phyloP scores from a whole-genome alignment of 768 basidiomycete genomes.

The Boletus rubescentipes region DNA sequence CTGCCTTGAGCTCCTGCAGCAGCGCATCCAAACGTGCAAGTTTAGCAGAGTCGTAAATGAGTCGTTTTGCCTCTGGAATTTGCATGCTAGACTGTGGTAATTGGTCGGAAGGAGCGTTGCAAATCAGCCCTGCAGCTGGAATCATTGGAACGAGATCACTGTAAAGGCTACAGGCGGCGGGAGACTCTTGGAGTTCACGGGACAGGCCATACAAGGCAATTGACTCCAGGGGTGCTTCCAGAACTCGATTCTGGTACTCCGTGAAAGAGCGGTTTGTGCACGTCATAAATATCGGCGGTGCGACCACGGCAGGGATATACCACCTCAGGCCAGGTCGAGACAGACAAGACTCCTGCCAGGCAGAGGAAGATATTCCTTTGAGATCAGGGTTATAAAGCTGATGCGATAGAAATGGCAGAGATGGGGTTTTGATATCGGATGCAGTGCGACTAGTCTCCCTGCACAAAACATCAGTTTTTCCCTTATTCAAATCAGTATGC shows the following conservation, averaged over 20 bases:
- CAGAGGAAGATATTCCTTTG: conserved; percentile 53
- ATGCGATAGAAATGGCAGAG: conserved; percentile 27
- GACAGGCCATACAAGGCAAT: conserved; percentile 85
- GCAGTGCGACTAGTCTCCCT: conserved; percentile 23
- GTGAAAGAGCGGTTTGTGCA: conserved; percentile 79
- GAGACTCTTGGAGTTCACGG: conserved; percentile 59
- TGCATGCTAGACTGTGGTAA: conserved; percentile 82
- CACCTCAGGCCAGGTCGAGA: conserved; percentile 80
- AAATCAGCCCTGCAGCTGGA: conserved; percentile 65
- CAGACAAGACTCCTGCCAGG: conserved; percentile 77
- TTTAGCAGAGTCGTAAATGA: conserved; percentile 96
- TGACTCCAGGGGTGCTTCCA: conserved; percentile 72
- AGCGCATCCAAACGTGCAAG: conserved; percentile 85
- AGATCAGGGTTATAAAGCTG: conserved; percentile 47
- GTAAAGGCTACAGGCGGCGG: conserved; percentile 47
- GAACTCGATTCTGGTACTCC: conserved; percentile 58
- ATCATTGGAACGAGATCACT: conserved; percentile 55
- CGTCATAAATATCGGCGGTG: conserved; percentile 74
- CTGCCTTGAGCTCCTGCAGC: conserved; percentile 89
- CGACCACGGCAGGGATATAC: conserved; percentile 82
- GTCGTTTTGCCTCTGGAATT: conserved; percentile 90
- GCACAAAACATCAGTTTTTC: conserved; percentile 6
- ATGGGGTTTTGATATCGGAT: conserved; percentile 17
- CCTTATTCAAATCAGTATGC: conserved; percentile 12
- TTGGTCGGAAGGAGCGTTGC: conserved; percentile 65